Conservation (phyloP, 2,329 filamentous ascomycete genomes). For the Ophiostoma sp. region DNA sequence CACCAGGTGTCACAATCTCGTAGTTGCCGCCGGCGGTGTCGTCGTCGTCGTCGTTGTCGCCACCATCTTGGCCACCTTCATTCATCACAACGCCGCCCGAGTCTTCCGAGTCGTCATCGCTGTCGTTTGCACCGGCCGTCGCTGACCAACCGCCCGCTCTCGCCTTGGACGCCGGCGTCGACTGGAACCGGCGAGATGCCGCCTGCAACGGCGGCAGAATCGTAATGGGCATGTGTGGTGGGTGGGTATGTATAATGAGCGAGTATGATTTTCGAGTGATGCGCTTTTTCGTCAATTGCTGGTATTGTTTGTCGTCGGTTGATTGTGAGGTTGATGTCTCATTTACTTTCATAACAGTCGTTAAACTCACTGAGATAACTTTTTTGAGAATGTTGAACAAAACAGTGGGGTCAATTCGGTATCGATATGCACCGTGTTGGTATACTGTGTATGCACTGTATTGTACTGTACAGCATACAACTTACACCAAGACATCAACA, state of each 20-base stretch:
- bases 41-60: not conserved
- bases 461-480: not conserved
- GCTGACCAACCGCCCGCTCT: not conserved
- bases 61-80: conserved; percentile 31
- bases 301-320: not conserved
- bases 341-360: not conserved
- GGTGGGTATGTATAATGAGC: not conserved
- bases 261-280: not conserved
- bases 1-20: conserved; percentile 82
- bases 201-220: conserved; percentile 46
- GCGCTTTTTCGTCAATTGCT: not conserved
- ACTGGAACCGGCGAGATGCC: conserved; percentile 30
- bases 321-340: not conserved
- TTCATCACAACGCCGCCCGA: conserved; percentile 49
- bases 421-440: not conserved
- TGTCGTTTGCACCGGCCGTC: conserved; percentile 15
- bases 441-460: not conserved
- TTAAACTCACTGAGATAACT: not conserved
- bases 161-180: not conserved
- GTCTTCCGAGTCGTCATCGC: conserved; percentile 37
- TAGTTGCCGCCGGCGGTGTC: conserved; percentile 35
- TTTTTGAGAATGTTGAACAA: conserved; percentile 1
- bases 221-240: conserved; percentile 48
- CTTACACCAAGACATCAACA: not conserved
- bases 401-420: not conserved